Evolutionary conservation across 257 asterid species (phyloP).

Genomic region (Buddleja alternifolia): DNA sequence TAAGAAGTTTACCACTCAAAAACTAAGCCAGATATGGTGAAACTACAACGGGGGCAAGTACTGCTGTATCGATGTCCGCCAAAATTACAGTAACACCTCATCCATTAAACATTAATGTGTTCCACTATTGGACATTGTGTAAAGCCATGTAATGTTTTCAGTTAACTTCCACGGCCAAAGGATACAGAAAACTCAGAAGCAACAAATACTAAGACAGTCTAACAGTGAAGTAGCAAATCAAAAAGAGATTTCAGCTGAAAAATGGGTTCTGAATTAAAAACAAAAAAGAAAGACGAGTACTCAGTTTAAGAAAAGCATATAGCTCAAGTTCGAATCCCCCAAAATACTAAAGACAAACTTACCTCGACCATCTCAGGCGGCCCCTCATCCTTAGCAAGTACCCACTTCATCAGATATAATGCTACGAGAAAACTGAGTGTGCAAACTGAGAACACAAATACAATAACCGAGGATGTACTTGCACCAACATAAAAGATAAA

Average conservation of each 20-base stretch:
- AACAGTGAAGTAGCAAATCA: background rate
- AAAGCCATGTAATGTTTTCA: background rate
- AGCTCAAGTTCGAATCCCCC: slow-evolving; percentile 4
- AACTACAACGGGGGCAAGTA: background rate
- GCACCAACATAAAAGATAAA: slow-evolving; percentile 88
- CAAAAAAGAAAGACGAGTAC: background rate
- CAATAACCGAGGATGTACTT: slow-evolving; percentile 82
- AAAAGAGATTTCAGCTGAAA: background rate
- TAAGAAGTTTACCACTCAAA: background rate
- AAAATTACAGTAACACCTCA: slow-evolving; percentile 5
- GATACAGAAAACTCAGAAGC: background rate
- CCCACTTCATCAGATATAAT: slow-evolving; percentile 90
- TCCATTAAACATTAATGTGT: background rate
- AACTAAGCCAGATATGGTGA: background rate
- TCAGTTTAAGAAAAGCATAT: background rate
- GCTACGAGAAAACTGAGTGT: slow-evolving; percentile 74
- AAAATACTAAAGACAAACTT: slow-evolving; percentile 14
- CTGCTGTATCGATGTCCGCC: background rate
- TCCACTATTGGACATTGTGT: background rate
- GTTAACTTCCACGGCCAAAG: background rate
- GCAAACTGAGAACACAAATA: slow-evolving; percentile 93
- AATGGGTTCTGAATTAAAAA: background rate
- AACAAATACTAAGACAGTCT: background rate
- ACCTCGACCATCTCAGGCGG: slow-evolving; percentile 99
- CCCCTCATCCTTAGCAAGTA: slow-evolving; percentile 94